Conservation (phyloP, 208 protist genomes). For the Chromosphaera perkinsii region DNA sequence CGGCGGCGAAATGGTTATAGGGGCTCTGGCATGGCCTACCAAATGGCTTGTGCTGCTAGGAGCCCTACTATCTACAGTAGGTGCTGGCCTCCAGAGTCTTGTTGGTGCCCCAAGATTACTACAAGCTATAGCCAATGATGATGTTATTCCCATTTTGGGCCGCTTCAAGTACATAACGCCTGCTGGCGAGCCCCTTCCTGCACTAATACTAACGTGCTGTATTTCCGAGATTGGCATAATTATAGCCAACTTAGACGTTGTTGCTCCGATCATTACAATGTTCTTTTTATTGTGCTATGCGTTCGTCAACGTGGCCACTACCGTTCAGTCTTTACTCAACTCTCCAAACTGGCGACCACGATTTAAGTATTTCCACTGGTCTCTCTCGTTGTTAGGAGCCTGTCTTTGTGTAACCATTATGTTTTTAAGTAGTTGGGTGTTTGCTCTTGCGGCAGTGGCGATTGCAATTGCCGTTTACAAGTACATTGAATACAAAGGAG, state of each 20-base stretch:
- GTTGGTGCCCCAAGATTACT: too few species aligned
- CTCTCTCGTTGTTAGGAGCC: constrained; percentile 32
- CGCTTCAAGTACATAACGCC: too few species aligned
- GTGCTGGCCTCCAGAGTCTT: too few species aligned
- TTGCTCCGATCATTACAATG: constrained; percentile 18
- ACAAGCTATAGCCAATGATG: too few species aligned
- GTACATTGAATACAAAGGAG: constrained; percentile 27
- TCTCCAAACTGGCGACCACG: constrained; percentile 29
- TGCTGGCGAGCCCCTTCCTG: background rate
- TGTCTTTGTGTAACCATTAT: constrained; percentile 45
- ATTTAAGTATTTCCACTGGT: constrained; percentile 24
- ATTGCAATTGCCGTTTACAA: constrained; percentile 33
- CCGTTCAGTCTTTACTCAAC: constrained; percentile 9
- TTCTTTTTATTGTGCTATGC: constrained; percentile 36
- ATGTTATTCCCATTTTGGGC: too few species aligned
- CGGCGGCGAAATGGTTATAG: too few species aligned
- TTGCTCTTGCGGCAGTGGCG: constrained; percentile 32
- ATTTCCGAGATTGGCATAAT: background rate
- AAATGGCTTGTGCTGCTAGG: too few species aligned
- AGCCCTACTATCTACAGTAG: too few species aligned
- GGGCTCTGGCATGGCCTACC: too few species aligned
- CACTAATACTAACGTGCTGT: constrained; percentile 3
- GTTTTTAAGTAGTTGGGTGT: constrained; percentile 44
- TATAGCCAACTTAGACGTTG: constrained; percentile 11
- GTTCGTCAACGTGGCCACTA: constrained; percentile 28